Base-by-base conservation (phyloP, 345 rosid genomes). In the Barbarea vulgaris region DNA sequence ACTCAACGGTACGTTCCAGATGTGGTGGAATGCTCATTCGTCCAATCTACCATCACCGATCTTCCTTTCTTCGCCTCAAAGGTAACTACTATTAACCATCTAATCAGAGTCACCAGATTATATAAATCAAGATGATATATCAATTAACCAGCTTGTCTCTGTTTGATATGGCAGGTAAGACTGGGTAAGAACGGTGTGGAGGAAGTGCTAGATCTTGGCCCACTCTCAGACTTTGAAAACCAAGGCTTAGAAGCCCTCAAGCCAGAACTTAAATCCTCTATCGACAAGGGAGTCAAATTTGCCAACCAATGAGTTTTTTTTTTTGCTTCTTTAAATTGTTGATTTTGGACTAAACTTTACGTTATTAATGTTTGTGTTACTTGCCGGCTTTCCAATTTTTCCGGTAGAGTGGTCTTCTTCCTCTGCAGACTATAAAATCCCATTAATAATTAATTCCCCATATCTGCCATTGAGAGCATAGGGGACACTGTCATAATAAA, bases 31-130 rank as follows among this genome's bases (percentile, higher is more conserved):
- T 90, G 93, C 75, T 81, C 98, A 28, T 93, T 74, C 39, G 94
- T 93, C 36, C 94, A 88, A 67, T 93, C 96, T 59, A 84, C 73
- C 41, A 75, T 92, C 65, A 88, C 96, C 4, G 94, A 90, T 22
- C 85, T 86, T 70, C 94, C 96, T 3, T 92, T 87, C 85, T 90
- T 92, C 76, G 93, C 97, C 53, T 92, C 96, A 7, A 88, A 84
- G 93, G 41, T 30, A 56, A 47, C 70, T 30, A 47, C 70, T 30
- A 48, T 37, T 25, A 10, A 63, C 33, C 6, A 19, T 56, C 58
- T n/a, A 30, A 30, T 19, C 22, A 21, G 2, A 3, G 31, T 39
- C 54, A 70, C 56, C 36, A 13, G 54, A 28, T 54, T 55, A 62
- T 48, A 21, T 51, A 50, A 17, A 28, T 37, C 28, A 52, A 17